Evolutionary conservation across 176 grass and related monocot genomes (phyloP).

Genomic region (Musa beccarii): DNA sequence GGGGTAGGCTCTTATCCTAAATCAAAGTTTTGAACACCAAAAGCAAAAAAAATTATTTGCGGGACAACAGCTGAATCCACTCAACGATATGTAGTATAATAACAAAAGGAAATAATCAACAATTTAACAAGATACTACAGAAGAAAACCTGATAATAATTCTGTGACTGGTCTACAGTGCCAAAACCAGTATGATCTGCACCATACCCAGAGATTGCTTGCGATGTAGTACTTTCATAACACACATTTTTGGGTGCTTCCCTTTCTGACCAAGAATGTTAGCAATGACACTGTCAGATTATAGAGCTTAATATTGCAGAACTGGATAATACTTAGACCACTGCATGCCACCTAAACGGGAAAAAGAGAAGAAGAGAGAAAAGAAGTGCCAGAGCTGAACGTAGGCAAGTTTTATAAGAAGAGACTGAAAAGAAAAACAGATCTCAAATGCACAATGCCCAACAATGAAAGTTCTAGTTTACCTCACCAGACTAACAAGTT

Average conservation of each 20-base stretch:
- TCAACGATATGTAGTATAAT: neutral
- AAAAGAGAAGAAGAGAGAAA: neutral
- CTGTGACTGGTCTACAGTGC: slow-evolving; percentile 25
- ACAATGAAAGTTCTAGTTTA: neutral
- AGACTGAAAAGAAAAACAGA: neutral
- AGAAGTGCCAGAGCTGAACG: neutral
- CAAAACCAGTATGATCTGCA: slow-evolving; percentile 28
- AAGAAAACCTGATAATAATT: slow-evolving; percentile 59
- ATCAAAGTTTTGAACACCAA: neutral
- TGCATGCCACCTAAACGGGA: neutral
- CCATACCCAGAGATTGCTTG: slow-evolving; percentile 23
- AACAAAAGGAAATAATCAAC: neutral
- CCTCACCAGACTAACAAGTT: neutral
- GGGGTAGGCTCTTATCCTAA: neutral
- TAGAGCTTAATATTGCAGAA: neutral
- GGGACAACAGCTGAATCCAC: no score
- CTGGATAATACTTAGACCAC: neutral
- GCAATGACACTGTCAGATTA: neutral
- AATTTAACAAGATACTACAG: neutral
- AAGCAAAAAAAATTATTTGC: neutral
- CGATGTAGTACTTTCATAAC: slow-evolving; percentile 17
- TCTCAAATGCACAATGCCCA: neutral
- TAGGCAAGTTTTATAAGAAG: neutral
- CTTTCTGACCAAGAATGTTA: slow-evolving; percentile 34
- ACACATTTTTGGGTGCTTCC: slow-evolving; percentile 28